Evolutionary conservation across 2,329 filamentous ascomycete genomes (phyloP), one percentile per base, ranked within the genome.

Genomic region (Akanthomyces dipterigenus): DNA sequence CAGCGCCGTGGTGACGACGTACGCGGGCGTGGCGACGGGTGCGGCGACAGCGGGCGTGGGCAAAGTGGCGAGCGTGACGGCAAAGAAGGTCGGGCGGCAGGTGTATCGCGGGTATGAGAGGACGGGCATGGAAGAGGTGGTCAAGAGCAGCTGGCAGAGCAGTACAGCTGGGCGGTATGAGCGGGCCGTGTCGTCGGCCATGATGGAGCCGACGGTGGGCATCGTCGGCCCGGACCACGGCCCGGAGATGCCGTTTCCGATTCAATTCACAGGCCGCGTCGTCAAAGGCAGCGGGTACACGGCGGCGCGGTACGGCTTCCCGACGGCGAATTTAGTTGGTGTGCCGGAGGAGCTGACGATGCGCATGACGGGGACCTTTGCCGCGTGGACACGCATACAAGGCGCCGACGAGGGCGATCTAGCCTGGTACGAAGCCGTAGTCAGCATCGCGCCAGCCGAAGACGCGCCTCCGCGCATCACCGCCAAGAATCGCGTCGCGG

Each of bases 291-390:
- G 77, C 0, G 78, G 78, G 0, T 66, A 71, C 42, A 75, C 76
- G 16, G 68, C 67, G 3, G 64, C 67, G 12, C 71, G 78, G 42
- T 71, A 80, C 6, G 79, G 78, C 0, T 73, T 80, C 2, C 82
- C 84, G 0, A 84, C 81, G 0, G 80, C 84, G 0, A 85, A 81
- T 62, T 70, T 89, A 2, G 66, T 67, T 0, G 78, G 76, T 11
- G 75, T 88, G 0, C 75, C 82, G 0, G 80, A 81, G 28, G 77
- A 82, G 38, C 70, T 88, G 45, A 74, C 78, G 24, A 72, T 82
- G 64, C 78, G 81, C 3, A 76, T 89, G 55, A 73, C 76, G 14
- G 88, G 87, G 0, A 78, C 87, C 7, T 90, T 87, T 67, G 84
- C 87, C 43, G 86, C 84, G 3, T 90, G 87, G 87, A 82, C 79